Conservation (phyloP, 78 protist genomes). For the Salpingoeca rosetta region DNA sequence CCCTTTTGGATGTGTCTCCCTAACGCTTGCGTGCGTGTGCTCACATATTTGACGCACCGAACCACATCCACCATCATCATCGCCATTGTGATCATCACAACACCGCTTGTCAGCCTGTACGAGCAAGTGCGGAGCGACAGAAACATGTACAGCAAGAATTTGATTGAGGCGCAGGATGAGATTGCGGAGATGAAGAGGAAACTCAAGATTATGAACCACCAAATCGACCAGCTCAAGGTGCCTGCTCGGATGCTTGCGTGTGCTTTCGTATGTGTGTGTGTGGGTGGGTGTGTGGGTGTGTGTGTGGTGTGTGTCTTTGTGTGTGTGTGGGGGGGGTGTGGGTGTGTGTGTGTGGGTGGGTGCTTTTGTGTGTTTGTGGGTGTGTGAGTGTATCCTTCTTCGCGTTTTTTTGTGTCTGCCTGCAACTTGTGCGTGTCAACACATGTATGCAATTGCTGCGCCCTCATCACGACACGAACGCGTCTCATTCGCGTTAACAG, state of each 20-base stretch:
- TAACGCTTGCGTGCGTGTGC: no score
- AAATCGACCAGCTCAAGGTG: slow-evolving; percentile 76
- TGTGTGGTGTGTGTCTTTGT: not conserved
- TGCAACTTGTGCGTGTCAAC: no score
- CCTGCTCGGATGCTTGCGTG: slow-evolving; percentile 42
- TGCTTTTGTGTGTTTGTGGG: not conserved
- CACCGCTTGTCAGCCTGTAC: no score
- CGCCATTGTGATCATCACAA: no score
- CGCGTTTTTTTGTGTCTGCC: no score
- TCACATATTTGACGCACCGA: no score
- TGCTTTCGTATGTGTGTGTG: not conserved
- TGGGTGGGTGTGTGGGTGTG: not conserved
- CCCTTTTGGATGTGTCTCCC: no score
- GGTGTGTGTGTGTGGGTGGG: not conserved
- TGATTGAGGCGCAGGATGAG: slow-evolving; percentile 74
- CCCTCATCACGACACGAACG: no score
- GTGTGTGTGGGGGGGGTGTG: not conserved
- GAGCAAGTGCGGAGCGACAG: slow-evolving; percentile 80
- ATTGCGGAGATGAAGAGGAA: slow-evolving; percentile 71
- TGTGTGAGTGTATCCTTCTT: no score
- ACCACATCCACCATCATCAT: no score
- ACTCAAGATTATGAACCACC: slow-evolving; percentile 68
- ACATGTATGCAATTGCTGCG: no score
- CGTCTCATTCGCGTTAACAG: no score
- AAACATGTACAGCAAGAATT: slow-evolving; percentile 67